Evolutionary conservation across 495 filamentous ascomycete genomes (phyloP), one percentile per base, ranked within the genome.

Genomic region (Tetracladium marchalianum): DNA sequence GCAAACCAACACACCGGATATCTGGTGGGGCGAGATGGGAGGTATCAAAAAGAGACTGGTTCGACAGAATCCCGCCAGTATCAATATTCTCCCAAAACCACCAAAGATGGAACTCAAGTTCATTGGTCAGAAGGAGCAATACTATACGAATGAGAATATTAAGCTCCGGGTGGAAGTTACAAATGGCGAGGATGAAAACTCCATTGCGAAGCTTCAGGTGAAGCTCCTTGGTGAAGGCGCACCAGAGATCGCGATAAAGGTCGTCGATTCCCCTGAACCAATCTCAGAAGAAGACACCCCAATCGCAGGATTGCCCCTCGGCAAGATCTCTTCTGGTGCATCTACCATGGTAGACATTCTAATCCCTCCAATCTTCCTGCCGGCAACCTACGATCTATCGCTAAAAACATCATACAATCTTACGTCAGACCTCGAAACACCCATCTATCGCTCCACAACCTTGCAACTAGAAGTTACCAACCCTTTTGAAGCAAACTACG

Each of bases 401-500:
- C 68, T 95, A 41, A 81, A 78, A 40, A 73, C 82, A 5, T 65
- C 75, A 1, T 98, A 98, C 59, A 73, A 82, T 55, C 73, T 97
- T 9, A 62, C 84, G 4, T 84, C 84, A 10, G 89, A 97, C 62
- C 72, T 79, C 5, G 82, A 85, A 38, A 97, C 92, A 1, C 84
- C 85, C 5, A 83, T 97, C 8, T 76, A 79, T 4, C 90, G 90
- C 58, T 77, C 75, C 1, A 58, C 79, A 5, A 66, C 72, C 0
- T 73, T 80, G 15, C 77, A 80, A 11, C 56, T 99, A 11, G 73
- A 80, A 12, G 71, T 96, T 44, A 71, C 85, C 43, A 79, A 77
- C 32, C 87, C 92, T 7, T 95, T 97, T 51, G 87, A 94, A 64
- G 84, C 87, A 7, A 87, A 80, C 52, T 95, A 89, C 55, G 85